Percentiles rank a stretch among this genome's conserved stretches.
These are phyloP conservation scores for Trichoderma sp. DNA, from an alignment of 2,329 filamentous ascomycete genomes.

Conservation along the genomic window DNA sequence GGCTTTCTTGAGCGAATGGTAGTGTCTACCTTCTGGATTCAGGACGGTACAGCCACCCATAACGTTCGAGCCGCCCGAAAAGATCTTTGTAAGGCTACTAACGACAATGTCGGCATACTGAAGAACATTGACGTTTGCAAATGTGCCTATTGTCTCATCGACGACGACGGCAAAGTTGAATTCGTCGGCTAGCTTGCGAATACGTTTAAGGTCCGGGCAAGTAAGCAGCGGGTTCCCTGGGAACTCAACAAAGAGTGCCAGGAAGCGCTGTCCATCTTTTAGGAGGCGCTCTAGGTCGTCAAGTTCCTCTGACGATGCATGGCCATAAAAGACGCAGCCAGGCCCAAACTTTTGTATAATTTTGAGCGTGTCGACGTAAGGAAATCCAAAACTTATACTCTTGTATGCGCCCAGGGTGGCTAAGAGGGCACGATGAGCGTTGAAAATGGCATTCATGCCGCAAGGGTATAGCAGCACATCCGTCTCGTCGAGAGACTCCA, in stretches of 20 bases:
- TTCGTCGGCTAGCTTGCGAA: constrained; percentile 74
- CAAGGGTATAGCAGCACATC: constrained; percentile 88
- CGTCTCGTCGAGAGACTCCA: constrained; percentile 71
- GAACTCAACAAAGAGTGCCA: constrained; percentile 91
- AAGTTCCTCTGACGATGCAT: constrained; percentile 73
- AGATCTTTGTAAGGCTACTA: constrained; percentile 94
- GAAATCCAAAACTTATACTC: constrained; percentile 94
- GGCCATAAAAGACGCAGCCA: constrained; percentile 84
- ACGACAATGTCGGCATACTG: constrained; percentile 89
- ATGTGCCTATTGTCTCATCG: constrained; percentile 96
- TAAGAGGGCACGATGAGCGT: constrained; percentile 75
- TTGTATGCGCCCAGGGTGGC: constrained; percentile 63
- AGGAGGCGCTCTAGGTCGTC: constrained; percentile 79
- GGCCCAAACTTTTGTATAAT: constrained; percentile 93
- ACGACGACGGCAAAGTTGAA: constrained; percentile 90
- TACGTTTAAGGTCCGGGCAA: constrained; percentile 81
- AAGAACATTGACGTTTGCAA: constrained; percentile 92
- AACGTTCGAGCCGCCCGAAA: constrained; percentile 96
- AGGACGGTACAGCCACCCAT: constrained; percentile 82
- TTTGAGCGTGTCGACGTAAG: constrained; percentile 95
- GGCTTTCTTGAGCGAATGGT: constrained; percentile 66
- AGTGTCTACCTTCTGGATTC: constrained; percentile 69
- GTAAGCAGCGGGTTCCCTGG: constrained; percentile 88
- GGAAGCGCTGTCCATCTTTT: constrained; percentile 69
- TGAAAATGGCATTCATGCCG: constrained; percentile 96